Evolutionary conservation across 345 rosid genomes (phyloP), one percentile per base, ranked within the genome.

Genomic region (Euphorbia lathyris): DNA sequence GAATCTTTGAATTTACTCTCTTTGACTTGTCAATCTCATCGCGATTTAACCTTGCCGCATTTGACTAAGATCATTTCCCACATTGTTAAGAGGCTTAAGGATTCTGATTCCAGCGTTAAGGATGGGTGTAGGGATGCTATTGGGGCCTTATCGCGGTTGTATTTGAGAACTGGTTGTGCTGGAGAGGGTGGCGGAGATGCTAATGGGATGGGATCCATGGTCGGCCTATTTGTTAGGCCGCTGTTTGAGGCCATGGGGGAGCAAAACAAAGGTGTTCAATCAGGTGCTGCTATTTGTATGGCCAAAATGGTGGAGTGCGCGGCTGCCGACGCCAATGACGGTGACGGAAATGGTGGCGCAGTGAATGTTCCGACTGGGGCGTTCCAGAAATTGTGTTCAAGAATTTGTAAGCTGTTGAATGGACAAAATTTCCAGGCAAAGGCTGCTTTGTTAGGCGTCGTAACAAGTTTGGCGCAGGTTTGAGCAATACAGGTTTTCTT

Each of bases 181-280:
- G 57, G 67, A 6, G 67, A 56, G 0, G 77, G 69, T 3, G 69
- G 58, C 0, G 70, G 66, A 16, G 58, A 69, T 23, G 71, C 69
- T 63, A 75, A 51, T 55, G 82, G 78, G 22, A 82, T 71, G 8
- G 87, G 83, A 25, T 59, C 85, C 19, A 68, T 83, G 67, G 91
- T 92, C 51, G 96, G 86, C 25, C 48, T 96, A 77, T 96, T 92
- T 63, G 96, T 85, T 51, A 90, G 83, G 85, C 98, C 97, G 7
- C 70, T 96, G 75, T 87, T 96, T 38, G 99, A 92, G 79, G 99
- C 93, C 3, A 96, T 96, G 99, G 92, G 90, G 32, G 99, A 96
- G 75, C 99, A 96, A 86, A 90, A 88, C 74, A 96, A 89, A 74
- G 86, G 81, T 45, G 97, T 88, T 34, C 99, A 92, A 79, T 83